These are phyloP conservation scores for Daldinia concentrica DNA, from an alignment of 495 filamentous ascomycete genomes.

Conservation along the genomic window DNA sequence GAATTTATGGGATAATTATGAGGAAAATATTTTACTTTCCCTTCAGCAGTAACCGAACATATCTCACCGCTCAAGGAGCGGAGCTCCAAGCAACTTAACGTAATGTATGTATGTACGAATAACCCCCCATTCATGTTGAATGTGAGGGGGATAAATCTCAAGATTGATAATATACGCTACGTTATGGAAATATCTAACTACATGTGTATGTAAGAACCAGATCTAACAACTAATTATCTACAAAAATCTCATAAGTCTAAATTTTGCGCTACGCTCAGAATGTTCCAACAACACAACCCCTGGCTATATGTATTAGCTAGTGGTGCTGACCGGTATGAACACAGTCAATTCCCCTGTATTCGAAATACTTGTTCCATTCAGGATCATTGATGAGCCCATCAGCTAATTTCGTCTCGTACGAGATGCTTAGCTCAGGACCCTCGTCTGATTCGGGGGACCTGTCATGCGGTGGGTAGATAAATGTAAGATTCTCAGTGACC, in stretches of 20 bases:
- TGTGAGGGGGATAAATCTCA: background rate
- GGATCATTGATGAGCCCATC: background rate
- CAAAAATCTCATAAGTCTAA: background rate
- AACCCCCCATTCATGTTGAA: background rate
- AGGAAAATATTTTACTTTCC: background rate
- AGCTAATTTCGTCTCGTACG: background rate
- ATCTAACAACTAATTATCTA: background rate
- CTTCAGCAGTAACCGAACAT: background rate
- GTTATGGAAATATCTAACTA: conserved; percentile 1
- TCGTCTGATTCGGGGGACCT: conserved; percentile 9
- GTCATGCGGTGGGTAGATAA: background rate
- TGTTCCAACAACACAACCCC: background rate
- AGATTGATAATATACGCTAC: background rate
- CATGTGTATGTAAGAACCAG: background rate
- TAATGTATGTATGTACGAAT: background rate
- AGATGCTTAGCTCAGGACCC: background rate
- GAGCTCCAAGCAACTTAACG: background rate
- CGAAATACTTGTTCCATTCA: conserved; percentile 5
- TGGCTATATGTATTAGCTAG: background rate
- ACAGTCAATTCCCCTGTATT: conserved; percentile 7
- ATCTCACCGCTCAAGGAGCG: background rate
- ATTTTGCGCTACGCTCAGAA: background rate
- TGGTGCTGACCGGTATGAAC: background rate
- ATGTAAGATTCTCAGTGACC: background rate
- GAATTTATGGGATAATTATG: background rate